These are phyloP conservation scores for Pythium plurisporium DNA, from an alignment of 352 stramenopile species.

Conservation along the genomic window DNA sequence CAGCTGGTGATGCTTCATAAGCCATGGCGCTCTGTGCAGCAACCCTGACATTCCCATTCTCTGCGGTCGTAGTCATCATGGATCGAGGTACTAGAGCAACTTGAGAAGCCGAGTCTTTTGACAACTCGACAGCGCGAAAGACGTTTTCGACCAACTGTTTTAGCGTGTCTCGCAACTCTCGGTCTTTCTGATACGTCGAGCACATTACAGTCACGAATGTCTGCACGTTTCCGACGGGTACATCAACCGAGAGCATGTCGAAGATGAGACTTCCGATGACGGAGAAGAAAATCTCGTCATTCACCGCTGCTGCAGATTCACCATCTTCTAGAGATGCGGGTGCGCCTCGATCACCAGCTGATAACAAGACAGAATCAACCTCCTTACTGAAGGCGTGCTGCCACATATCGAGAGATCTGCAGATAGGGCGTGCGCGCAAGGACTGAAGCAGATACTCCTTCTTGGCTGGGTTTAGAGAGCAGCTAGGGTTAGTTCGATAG, in stretches of 20 bases:
- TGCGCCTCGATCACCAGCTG: background rate
- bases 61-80: background rate
- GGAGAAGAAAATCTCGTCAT: slow-evolving; percentile 79
- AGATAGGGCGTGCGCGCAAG: slow-evolving; percentile 61
- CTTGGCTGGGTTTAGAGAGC: slow-evolving; percentile 44
- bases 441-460: slow-evolving; percentile 77
- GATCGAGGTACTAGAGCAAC: background rate
- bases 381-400: slow-evolving; percentile 80
- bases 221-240: slow-evolving; percentile 63
- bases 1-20: slow-evolving; percentile 23
- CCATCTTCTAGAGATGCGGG: background rate
- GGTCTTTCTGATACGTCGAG: slow-evolving; percentile 73
- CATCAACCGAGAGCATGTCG: slow-evolving; percentile 83
- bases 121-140: slow-evolving; percentile 71
- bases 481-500: no score
- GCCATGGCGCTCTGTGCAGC: background rate
- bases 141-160: slow-evolving; percentile 82
- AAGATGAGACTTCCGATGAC: slow-evolving; percentile 78
- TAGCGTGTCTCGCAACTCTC: slow-evolving; percentile 62
- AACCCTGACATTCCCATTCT: slow-evolving; percentile 1
- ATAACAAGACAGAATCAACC: slow-evolving; percentile 48
- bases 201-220: slow-evolving; percentile 82
- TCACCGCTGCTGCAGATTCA: slow-evolving; percentile 23
- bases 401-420: slow-evolving; percentile 77
- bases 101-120: slow-evolving; percentile 56